Evolutionary conservation across 2,329 filamentous ascomycete genomes (phyloP), one percentile per base, ranked within the genome.

Genomic region (Pestalotiopsis sp.): DNA sequence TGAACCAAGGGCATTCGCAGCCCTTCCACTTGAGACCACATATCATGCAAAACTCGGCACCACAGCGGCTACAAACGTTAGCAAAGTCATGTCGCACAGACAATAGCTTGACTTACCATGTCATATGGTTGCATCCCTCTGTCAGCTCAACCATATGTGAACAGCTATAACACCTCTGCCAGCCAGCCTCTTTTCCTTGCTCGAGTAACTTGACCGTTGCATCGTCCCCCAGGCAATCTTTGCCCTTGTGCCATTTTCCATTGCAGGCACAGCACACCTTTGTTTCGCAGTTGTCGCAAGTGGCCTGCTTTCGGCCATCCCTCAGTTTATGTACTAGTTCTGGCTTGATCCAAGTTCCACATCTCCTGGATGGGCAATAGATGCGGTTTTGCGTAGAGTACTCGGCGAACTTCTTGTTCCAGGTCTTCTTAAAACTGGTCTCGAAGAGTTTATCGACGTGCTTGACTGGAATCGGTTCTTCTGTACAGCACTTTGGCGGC

Each of bases 71-170:
- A 70, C 36, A 62, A 66, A 68, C 73, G 38, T 70, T 82, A 66
- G 64, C 27, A 31, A 63, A 20, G 17, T 20, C 60, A 31, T 45
- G 5, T 5, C 38, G 7, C 9, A 39, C 31, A 23, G n/a, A 17
- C 12, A 3, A 49, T 27, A 27, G 3, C 9, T 52, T 45, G 38
- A 81, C 88, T 80, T 83, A 93, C 91, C 94, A 97, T 36, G 90
- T 94, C 89, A 97, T 95, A 78, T 95, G 94, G 80, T 95, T 95
- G 80, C 92, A 94, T 59, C 93, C 93, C 78, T 95, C 92, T 73
- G 91, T 91, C 64, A 94, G 82, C 78, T 97, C 92, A 59, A 97
- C 92, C 83, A 93, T 86, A 52, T 87, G 84, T 71, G 87, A 88
- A 81, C 94, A 97, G 71, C 85, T 90, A 76, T 90, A 91, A 78